Evolutionary conservation across 345 rosid genomes (phyloP).

Genomic region (Abelmoschus esculentus): DNA sequence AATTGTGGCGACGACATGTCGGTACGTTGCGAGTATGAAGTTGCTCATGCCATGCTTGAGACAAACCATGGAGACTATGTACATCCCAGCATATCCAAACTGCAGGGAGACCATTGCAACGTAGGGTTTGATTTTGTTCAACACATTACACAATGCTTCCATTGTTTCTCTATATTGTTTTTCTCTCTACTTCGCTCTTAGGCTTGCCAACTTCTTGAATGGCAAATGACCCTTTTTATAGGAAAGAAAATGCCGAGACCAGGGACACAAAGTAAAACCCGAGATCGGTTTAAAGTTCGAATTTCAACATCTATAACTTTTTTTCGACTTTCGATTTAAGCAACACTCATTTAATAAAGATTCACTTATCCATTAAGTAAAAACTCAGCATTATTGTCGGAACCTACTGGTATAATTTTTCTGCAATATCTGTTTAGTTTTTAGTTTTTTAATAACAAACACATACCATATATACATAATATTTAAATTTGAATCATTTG

Average conservation of each 20-base stretch:
- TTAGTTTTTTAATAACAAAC: too few relatives aligned
- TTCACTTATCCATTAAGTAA: constrained; percentile 24
- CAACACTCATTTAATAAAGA: constrained; percentile 3
- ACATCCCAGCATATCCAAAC: constrained; percentile 94
- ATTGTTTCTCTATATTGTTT: background rate
- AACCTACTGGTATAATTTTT: background rate
- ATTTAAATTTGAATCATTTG: too few relatives aligned
- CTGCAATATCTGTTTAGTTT: too few relatives aligned
- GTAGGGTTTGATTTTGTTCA: constrained; percentile 51
- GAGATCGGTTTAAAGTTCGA: too few relatives aligned
- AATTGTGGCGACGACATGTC: constrained; percentile 66
- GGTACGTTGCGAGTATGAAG: constrained; percentile 60
- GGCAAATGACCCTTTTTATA: constrained; percentile 31
- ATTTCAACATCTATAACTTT: background rate
- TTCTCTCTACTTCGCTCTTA: background rate
- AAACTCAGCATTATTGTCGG: background rate
- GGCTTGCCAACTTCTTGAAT: background rate
- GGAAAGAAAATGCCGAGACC: background rate
- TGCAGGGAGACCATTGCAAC: constrained; percentile 70
- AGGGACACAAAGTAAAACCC: background rate
- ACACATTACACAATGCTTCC: constrained; percentile 6
- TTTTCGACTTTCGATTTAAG: background rate
- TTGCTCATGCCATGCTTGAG: constrained; percentile 75
- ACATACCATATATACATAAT: too few relatives aligned
- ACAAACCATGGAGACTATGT: constrained; percentile 59